A percentile compares a stretch with the other conserved stretches of the same genome.
These are phyloP conservation scores for Ophiosphaerella herpotricha DNA, from an alignment of 2,329 filamentous ascomycete species.

Conservation along the genomic window DNA sequence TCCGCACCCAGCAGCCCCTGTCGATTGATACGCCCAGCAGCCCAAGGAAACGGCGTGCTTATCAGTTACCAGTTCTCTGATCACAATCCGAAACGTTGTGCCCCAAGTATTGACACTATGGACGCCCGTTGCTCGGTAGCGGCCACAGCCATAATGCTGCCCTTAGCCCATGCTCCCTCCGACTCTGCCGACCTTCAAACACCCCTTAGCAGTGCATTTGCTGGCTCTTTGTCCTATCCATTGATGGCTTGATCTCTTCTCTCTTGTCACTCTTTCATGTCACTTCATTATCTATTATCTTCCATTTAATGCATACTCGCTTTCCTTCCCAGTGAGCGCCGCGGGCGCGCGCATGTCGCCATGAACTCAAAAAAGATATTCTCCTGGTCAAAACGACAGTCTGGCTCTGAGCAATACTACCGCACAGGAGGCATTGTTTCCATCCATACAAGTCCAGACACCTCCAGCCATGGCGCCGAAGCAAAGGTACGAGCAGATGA, in stretches of 20 bases:
- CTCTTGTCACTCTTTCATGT: neutral
- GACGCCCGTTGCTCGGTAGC: conserved; percentile 10
- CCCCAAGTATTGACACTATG: conserved; percentile 12
- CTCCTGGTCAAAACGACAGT: conserved; percentile 51
- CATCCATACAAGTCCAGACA: conserved; percentile 31
- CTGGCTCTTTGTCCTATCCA: conserved; percentile 5
- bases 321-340: conserved; percentile 3
- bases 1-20: conserved; percentile 16
- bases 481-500: conserved; percentile 38
- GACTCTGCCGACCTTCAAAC: neutral
- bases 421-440: conserved; percentile 47
- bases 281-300: neutral
- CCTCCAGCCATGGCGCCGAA: conserved; percentile 16
- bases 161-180: neutral
- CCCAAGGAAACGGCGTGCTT: conserved; percentile 5
- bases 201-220: neutral
- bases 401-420: conserved; percentile 41
- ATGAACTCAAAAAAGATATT: conserved; percentile 52
- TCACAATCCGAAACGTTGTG: conserved; percentile 12
- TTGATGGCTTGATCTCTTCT: neutral
- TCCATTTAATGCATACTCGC: conserved; percentile 8
- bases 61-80: neutral
- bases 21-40: conserved; percentile 7
- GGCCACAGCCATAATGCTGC: conserved; percentile 4
- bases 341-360: conserved; percentile 5